A percentile compares a stretch with the other conserved stretches of the same genome.
These are phyloP conservation scores for Leccinellum albellum DNA, from an alignment of 768 basidiomycete species.

Conservation along the genomic window DNA sequence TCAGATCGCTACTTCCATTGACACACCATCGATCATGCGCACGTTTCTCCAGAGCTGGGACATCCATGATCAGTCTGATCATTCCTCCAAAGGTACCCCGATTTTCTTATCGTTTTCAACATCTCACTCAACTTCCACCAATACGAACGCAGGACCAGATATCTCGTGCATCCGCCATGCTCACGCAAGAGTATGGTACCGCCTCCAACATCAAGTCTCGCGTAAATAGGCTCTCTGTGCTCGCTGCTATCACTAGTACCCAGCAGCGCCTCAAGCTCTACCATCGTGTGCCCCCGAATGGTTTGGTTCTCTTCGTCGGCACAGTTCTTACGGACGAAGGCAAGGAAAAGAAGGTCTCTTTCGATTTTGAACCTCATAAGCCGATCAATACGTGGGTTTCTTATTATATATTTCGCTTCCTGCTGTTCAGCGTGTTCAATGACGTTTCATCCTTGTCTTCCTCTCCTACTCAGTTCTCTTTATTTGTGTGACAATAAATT, in stretches of 20 bases:
- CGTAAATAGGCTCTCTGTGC: constrained; percentile 94
- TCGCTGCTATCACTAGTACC: constrained; percentile 97
- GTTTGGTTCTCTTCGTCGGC: constrained; percentile 95
- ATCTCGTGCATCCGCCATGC: constrained; percentile 89
- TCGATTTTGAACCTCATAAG: constrained; percentile 98
- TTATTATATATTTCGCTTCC: neutral
- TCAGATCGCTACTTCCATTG: neutral
- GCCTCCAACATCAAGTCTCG: constrained; percentile 99
- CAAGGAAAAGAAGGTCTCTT: constrained; percentile 98
- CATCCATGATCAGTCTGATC: constrained; percentile 98
- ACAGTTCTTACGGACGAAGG: constrained; percentile 98
- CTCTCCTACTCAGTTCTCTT: constrained; percentile 60
- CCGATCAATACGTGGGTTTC: constrained; percentile 91
- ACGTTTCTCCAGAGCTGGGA: constrained; percentile 65
- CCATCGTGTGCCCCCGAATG: constrained; percentile 93
- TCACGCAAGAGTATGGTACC: constrained; percentile 97
- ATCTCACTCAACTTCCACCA: neutral
- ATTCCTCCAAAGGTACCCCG: constrained; percentile 82
- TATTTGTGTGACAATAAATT: constrained; percentile 99
- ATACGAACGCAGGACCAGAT: constrained; percentile 73
- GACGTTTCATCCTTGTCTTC: neutral
- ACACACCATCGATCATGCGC: constrained; percentile 21
- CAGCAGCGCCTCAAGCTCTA: constrained; percentile 97
- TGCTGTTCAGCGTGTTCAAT: neutral
- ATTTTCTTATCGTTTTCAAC: constrained; percentile 9